Conservation (phyloP, 2,329 filamentous ascomycete genomes). For the Monosporascus sp. region DNA sequence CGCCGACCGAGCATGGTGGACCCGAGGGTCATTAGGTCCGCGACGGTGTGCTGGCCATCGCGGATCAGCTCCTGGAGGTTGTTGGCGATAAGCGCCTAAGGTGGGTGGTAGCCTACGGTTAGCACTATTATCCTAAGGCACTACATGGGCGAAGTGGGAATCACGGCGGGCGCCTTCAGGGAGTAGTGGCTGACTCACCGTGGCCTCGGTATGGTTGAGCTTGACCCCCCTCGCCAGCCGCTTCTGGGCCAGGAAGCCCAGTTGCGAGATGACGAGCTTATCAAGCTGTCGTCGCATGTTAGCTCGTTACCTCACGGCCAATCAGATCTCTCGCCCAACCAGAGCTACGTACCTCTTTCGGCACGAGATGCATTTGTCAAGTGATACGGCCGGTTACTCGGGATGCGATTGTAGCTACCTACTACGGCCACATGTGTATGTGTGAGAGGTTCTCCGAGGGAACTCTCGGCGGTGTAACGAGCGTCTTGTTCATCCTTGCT, state of each 20-base stretch:
- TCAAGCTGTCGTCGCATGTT: constrained; percentile 60
- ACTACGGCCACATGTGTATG: not conserved
- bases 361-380: constrained; percentile 27
- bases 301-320: not conserved
- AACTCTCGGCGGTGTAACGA: no score
- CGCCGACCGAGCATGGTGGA: constrained; percentile 89
- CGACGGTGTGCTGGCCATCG: constrained; percentile 88
- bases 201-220: constrained; percentile 86
- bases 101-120: not conserved
- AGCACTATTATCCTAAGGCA: not conserved
- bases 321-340: not conserved
- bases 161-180: not conserved
- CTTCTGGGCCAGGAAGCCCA: constrained; percentile 81
- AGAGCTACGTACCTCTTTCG: constrained; percentile 26
- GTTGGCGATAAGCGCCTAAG: constrained; percentile 72
- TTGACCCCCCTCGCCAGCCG: constrained; percentile 82
- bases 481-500: no score
- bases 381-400: not conserved
- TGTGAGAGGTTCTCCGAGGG: not conserved
- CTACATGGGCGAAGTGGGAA: no score
- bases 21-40: constrained; percentile 88
- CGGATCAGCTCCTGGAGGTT: constrained; percentile 95
- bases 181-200: constrained; percentile 43
- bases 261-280: constrained; percentile 89
- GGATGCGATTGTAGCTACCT: not conserved